Percentiles rank a stretch among this genome's conserved stretches.
Evolutionary conservation across 495 filamentous ascomycete species (phyloP).

Genomic region (Parathielavia hyrcaniae): DNA sequence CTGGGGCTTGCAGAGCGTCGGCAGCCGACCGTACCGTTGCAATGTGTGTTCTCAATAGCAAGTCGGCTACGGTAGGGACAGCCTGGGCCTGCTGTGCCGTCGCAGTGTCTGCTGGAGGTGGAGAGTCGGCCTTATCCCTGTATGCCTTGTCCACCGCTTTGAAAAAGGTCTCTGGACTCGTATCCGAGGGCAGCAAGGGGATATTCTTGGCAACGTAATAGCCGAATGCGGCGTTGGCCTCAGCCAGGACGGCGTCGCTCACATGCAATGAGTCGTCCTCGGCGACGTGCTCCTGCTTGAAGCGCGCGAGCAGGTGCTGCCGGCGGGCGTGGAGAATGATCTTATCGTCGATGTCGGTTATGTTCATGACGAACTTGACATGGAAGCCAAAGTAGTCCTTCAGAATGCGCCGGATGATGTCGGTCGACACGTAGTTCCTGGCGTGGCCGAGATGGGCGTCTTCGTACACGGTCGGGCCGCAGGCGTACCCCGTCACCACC

Average conservation of each 20-base stretch:
- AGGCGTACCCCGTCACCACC: slow-evolving; percentile 1
- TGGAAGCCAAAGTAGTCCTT: neutral
- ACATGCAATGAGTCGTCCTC: neutral
- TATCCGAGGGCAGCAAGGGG: neutral
- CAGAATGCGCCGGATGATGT: neutral
- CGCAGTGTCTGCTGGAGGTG: too few species aligned
- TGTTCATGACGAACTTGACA: neutral
- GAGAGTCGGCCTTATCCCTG: neutral
- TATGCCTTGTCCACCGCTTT: neutral
- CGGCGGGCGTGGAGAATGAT: neutral
- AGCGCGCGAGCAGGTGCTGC: neutral
- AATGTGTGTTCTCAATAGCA: slow-evolving; percentile 1
- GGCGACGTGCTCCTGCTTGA: neutral
- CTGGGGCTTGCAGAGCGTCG: neutral
- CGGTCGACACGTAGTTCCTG: neutral
- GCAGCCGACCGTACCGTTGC: neutral
- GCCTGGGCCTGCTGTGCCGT: too few species aligned
- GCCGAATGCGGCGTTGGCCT: neutral
- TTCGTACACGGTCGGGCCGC: neutral
- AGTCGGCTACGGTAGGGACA: neutral
- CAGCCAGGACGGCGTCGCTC: neutral
- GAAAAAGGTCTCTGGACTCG: neutral
- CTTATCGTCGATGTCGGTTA: neutral
- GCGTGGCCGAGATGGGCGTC: neutral
- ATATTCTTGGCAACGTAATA: neutral